Conservation (phyloP, 2,329 filamentous ascomycete species). For the Incumbomyces lentus region DNA sequence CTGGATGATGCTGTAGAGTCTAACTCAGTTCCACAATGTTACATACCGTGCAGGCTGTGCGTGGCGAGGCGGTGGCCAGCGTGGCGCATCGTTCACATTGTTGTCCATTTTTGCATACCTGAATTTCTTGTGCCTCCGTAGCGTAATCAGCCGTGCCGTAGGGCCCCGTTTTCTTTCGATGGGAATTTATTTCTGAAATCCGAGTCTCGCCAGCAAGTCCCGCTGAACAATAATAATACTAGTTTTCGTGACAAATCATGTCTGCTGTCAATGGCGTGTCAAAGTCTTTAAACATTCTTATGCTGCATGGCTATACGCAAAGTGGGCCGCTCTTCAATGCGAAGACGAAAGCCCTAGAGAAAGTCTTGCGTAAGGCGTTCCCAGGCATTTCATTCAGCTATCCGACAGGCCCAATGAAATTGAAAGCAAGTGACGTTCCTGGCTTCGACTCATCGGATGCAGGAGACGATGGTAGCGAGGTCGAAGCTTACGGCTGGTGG, state of each 20-base stretch:
- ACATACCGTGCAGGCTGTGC: no score
- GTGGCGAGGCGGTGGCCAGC: no score
- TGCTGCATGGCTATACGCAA: slow-evolving; percentile 86
- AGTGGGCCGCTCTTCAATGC: slow-evolving; percentile 73
- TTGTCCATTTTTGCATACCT: no score
- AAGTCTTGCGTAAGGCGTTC: slow-evolving; percentile 66
- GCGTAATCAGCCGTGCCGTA: no score
- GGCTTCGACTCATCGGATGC: slow-evolving; percentile 46
- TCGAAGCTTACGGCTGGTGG: slow-evolving; percentile 79
- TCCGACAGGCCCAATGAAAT: slow-evolving; percentile 56
- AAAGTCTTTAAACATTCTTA: slow-evolving; percentile 52
- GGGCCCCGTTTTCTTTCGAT: no score
- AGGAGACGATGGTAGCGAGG: slow-evolving; percentile 39
- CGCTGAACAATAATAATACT: no score
- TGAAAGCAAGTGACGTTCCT: slow-evolving; percentile 57
- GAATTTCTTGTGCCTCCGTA: no score
- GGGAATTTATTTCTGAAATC: no score
- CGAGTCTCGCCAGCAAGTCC: no score
- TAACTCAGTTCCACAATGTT: no score
- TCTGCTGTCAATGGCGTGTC: slow-evolving; percentile 11
- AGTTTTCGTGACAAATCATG: background rate
- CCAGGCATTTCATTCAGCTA: slow-evolving; percentile 53
- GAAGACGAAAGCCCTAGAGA: slow-evolving; percentile 80
- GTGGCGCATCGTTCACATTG: no score
- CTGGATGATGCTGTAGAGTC: no score